Percentiles rank a stretch among this genome's conserved stretches.
Conservation (phyloP, 192 early-diverging fungal species). For the Funneliformis mosseae region DNA sequence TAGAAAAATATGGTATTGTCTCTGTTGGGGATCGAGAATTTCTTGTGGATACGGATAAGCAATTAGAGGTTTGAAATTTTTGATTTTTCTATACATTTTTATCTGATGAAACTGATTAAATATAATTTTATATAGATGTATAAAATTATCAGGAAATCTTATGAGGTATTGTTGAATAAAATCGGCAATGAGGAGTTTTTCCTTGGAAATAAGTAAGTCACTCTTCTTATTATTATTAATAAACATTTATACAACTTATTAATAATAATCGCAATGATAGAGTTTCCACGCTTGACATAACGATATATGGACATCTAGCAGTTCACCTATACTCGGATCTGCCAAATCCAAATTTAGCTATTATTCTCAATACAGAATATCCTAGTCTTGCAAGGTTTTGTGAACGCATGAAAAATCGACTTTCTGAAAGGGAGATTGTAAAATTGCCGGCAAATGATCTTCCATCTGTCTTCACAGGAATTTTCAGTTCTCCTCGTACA, state of each 20-base stretch:
- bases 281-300: slow-evolving; percentile 76
- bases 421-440: slow-evolving; percentile 41
- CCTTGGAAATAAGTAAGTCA: slow-evolving; percentile 69
- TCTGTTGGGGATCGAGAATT: slow-evolving; percentile 35
- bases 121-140: slow-evolving; percentile 65
- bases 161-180: slow-evolving; percentile 68
- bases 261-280: slow-evolving; percentile 32
- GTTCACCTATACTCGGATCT: slow-evolving; percentile 75
- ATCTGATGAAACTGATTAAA: slow-evolving; percentile 37
- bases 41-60: slow-evolving; percentile 34
- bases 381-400: slow-evolving; percentile 65
- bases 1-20: slow-evolving; percentile 58
- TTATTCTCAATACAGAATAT: slow-evolving; percentile 68
- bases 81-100: neutral
- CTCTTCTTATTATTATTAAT: neutral
- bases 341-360: slow-evolving; percentile 65
- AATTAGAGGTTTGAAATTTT: slow-evolving; percentile 31
- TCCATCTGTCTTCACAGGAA: slow-evolving; percentile 46
- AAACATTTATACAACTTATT: neutral
- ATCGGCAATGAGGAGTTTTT: slow-evolving; percentile 79
- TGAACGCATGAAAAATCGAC: slow-evolving; percentile 56
- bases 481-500: slow-evolving; percentile 39
- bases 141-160: slow-evolving; percentile 63
- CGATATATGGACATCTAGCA: slow-evolving; percentile 84
- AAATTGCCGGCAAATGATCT: slow-evolving; percentile 37